Evolutionary conservation across 495 filamentous ascomycete species (phyloP).

Genomic region (Penicillium bovifimosum): DNA sequence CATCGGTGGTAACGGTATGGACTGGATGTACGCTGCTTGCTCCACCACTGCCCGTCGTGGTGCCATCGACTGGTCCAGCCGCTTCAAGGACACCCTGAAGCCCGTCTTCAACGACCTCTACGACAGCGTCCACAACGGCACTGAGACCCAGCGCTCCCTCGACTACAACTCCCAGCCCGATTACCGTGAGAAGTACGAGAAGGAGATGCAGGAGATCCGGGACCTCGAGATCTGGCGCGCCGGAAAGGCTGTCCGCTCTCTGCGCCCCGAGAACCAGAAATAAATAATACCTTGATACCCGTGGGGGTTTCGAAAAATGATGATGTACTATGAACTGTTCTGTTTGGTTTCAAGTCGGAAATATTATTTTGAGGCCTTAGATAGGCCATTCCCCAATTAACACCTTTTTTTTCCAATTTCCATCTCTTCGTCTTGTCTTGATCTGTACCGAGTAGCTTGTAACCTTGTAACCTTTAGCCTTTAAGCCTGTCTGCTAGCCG

Average conservation of each 20-base stretch:
- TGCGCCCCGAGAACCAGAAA: constrained; percentile 91
- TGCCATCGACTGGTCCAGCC: constrained; percentile 95
- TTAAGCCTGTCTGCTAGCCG: no score
- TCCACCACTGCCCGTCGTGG: constrained; percentile 96
- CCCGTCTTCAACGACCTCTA: constrained; percentile 97
- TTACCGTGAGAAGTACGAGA: constrained; percentile 93
- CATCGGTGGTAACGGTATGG: constrained; percentile 95
- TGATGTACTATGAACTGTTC: constrained; percentile 41
- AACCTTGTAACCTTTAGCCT: background rate
- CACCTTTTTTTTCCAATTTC: background rate
- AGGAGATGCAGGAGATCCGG: constrained; percentile 94
- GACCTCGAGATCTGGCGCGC: constrained; percentile 98
- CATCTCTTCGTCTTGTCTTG: background rate
- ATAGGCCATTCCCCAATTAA: constrained; percentile 6
- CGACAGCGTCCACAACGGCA: constrained; percentile 79
- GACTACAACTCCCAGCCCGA: constrained; percentile 92
- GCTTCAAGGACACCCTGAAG: constrained; percentile 95
- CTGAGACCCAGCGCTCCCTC: constrained; percentile 87
- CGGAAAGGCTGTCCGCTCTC: constrained; percentile 88
- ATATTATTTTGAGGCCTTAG: constrained; percentile 15
- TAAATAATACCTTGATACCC: constrained; percentile 47
- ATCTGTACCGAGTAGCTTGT: no score
- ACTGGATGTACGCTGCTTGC: constrained; percentile 99
- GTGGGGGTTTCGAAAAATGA: constrained; percentile 35
- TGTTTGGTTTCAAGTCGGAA: constrained; percentile 23